Base-by-base conservation (phyloP, 176 grass and related monocot species). In the Microstegium vimineum region DNA sequence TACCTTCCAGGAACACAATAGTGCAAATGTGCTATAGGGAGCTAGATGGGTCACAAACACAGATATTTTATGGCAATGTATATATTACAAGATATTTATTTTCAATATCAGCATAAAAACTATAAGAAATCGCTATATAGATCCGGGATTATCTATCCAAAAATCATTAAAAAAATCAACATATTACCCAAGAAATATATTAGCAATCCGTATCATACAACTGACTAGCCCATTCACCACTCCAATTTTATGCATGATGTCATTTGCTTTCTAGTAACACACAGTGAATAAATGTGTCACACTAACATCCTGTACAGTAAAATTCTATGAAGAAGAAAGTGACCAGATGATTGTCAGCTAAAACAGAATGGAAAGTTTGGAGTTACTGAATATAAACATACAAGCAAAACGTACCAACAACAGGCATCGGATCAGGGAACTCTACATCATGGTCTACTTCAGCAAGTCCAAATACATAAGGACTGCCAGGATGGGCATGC, bases 351-450 rank as follows among this genome's bases (percentile, higher is more conserved):
- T 14, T 41, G 10, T 60, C 61, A 65, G 7, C 26, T 70, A 77
- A 14, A 46, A 69, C 10, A 10, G 18, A 74, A 37, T 8, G 72
- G n/a, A 30, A n/a, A 36, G 31, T 23, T 68, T 14, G 40, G 22
- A 73, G 41, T 17, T 47, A 67, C 59, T 37, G 76, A 71, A 74
- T 81, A 76, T 72, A 88, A 73, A 74, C 82, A 63, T 34, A 22
- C 26, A 79, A 90, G 30, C 35, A 80, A 14, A 85, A 73, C 84
- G 15, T 94, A 98, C 95, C 95, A 82, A 98, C 90, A 78, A 98
- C 90, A 66, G 95, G 92, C 95, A 98, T 98, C 81, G 95, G 95
- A 86, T 98, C 95, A 51, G 95, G 95, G 80, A 98, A 98, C 69
- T 98, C 95, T 37, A 98, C 90, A 83, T 98, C 92, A 87, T 94